Evolutionary conservation across 2,329 filamentous ascomycete species (phyloP), one percentile per base, ranked within the genome.

Genomic region (Colletotrichum sp.): DNA sequence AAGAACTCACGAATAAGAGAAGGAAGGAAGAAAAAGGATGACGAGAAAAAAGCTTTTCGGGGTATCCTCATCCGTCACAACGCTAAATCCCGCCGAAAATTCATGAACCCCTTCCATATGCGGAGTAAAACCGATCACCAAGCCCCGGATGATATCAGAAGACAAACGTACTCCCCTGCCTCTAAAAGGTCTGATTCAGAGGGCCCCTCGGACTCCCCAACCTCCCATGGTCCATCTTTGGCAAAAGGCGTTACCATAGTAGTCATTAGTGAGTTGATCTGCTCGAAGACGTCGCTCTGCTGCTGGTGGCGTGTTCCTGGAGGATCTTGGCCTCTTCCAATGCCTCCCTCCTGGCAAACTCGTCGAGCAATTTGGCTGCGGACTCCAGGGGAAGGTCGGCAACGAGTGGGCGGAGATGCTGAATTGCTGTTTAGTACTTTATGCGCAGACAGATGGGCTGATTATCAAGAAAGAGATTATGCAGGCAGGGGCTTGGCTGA

Each of bases 301-400:
- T 73, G 63, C 68, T 74, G n/a, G 54, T 69, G 27, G 73, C 55
- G 54, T 67, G 65, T 33, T 77, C 69, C 33, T 72, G 62, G 8
- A 77, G 72, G 54, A 77, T 75, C 65, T 72, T 69, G 21, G 76
- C 72, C 9, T 77, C 76, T 43, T 76, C 76, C 13, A 75, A 55
- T 13, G 75, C 74, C 62, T 77, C 72, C 12, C 70, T 66, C 61
- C 47, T 67, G 5, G 76, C 76, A 54, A 76, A 80, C 33, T 78
- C 75, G 18, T 75, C 73, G 51, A 78, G 76, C 6, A 78, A 61
- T 27, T 75, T 76, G n/a, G 73, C 69, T 24, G 77, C 66, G 8
- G 74, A 75, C 47, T 78, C 78, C 8, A 79, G 75, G 15, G 78
- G 78, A 51, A 78, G 66, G 8, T 78, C 76, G 54, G 74, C 70